Evolutionary conservation across 345 rosid genomes (phyloP).

Genomic region (Citrus medica): DNA sequence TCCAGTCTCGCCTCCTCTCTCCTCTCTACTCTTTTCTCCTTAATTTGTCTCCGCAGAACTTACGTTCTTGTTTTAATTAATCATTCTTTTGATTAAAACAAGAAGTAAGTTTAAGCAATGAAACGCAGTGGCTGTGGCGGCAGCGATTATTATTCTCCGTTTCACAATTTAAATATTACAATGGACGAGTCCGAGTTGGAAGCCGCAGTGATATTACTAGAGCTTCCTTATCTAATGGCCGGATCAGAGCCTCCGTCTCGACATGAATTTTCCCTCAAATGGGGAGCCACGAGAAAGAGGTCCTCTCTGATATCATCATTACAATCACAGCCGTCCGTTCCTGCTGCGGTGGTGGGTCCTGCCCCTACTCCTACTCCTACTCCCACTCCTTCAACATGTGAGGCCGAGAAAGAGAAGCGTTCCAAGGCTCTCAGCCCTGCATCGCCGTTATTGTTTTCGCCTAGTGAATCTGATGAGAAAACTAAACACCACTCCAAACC

Average conservation of each 20-base stretch:
- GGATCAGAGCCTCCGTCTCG: constrained; percentile 2
- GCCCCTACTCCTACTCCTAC: neutral
- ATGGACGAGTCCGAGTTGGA: constrained; percentile 10
- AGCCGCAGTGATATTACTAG: constrained; percentile 23
- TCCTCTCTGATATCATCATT: neutral
- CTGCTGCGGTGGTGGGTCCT: neutral
- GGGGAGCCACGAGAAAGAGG: constrained; percentile 35
- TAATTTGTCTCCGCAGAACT: no score
- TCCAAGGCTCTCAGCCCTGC: constrained; percentile 31
- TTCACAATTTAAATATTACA: neutral
- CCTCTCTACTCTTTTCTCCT: neutral
- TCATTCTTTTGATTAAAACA: neutral
- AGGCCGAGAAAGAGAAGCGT: constrained; percentile 12
- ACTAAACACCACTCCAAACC: constrained; percentile 16
- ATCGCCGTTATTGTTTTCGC: constrained; percentile 33
- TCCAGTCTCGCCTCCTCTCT: neutral
- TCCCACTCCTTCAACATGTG: neutral
- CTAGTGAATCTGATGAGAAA: constrained; percentile 37
- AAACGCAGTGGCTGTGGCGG: neutral
- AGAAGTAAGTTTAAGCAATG: neutral
- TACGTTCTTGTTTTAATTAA: no score
- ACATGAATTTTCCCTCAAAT: neutral
- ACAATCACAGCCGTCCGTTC: neutral
- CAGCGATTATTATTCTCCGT: neutral
- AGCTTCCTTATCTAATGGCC: constrained; percentile 14